phyloP scores from a whole-genome alignment of 257 asterid species.

The Capsicum chinense region DNA sequence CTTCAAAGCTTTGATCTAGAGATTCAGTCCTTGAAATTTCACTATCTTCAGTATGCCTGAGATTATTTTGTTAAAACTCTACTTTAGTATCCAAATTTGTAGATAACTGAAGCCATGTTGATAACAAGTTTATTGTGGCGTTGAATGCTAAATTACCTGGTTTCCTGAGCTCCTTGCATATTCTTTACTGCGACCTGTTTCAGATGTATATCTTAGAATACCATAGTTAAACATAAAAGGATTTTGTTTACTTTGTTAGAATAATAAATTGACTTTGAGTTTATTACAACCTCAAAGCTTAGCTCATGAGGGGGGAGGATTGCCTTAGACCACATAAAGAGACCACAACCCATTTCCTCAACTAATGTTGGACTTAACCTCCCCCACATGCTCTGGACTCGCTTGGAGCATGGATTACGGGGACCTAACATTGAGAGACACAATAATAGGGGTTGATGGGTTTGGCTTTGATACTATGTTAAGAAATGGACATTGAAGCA shows the following conservation, averaged over 20 bases:
- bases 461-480: background rate
- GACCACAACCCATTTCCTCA: constrained; percentile 15
- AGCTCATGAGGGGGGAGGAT: background rate
- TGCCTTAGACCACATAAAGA: background rate
- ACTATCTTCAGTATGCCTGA: constrained; percentile 65
- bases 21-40: constrained; percentile 48
- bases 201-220: background rate
- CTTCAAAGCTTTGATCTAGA: constrained; percentile 46
- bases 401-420: background rate
- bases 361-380: background rate
- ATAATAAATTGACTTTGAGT: background rate
- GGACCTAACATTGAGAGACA: background rate
- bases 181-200: constrained; percentile 84
- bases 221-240: background rate
- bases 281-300: background rate
- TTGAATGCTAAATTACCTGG: constrained; percentile 55
- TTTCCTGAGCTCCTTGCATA: constrained; percentile 57
- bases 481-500: background rate
- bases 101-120: constrained; percentile 10
- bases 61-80: background rate
- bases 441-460: background rate
- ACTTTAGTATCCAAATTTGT: background rate
- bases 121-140: constrained; percentile 16
- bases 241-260: constrained; percentile 19
- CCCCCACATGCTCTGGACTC: background rate